Conservation (phyloP, 1,139 yeast species). For the Wickerhamiella pararugosa region DNA sequence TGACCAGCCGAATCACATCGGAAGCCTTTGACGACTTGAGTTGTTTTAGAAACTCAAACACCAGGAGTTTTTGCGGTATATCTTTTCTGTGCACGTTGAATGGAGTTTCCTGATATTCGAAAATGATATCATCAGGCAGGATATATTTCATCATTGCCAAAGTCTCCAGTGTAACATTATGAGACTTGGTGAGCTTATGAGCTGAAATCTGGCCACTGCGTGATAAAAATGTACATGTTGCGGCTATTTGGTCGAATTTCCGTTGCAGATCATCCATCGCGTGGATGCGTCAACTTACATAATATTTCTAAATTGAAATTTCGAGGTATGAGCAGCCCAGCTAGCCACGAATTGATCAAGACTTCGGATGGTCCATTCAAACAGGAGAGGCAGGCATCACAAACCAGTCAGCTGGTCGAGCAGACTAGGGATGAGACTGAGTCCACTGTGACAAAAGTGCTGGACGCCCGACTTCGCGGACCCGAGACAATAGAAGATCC, state of each 20-base stretch:
- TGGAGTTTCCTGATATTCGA: constrained; percentile 44
- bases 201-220: constrained; percentile 40
- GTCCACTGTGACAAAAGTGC: constrained; percentile 2
- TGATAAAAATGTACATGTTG: constrained; percentile 32
- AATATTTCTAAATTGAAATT: background rate
- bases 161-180: constrained; percentile 31
- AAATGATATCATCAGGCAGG: constrained; percentile 51
- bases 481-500: constrained; percentile 3
- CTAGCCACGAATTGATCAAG: background rate
- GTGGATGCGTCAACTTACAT: background rate
- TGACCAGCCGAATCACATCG: constrained; percentile 3
- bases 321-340: background rate
- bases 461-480: background rate
- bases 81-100: constrained; percentile 29
- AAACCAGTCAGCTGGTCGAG: background rate
- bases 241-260: constrained; percentile 1
- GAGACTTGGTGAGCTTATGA: constrained; percentile 34
- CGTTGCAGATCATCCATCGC: constrained; percentile 2
- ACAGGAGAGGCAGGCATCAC: background rate
- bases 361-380: background rate
- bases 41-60: constrained; percentile 60
- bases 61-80: constrained; percentile 36
- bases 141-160: constrained; percentile 49
- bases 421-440: constrained; percentile 5
- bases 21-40: background rate